Evolutionary conservation across 768 basidiomycete genomes (phyloP), one percentile per base, ranked within the genome.

Genomic region (Panaeolus cyanescens): DNA sequence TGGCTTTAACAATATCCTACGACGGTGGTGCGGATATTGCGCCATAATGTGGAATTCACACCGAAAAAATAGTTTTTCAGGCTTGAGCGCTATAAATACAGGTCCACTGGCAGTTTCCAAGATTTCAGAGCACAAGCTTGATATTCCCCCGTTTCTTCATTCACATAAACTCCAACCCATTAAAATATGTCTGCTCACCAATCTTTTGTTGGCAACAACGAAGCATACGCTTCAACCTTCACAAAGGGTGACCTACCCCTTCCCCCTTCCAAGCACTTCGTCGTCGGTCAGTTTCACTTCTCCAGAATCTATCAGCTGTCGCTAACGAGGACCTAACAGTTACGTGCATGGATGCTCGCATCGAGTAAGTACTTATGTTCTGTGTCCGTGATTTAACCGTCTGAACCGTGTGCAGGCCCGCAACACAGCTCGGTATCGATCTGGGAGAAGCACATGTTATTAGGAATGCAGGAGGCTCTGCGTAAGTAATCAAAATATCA

Each of bases 321-420:
- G 30, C 30, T 17, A 54, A 32, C 15, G 39, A 9, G 25, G 8
- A 33, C 4, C 32, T 32, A 25, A 19, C 56, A 86, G 84, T 87
- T 30, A 87, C 87, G 19, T 90, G 88, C 75, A 92, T 90, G 88
- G 89, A 90, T 70, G 87, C 88, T 55, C 85, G 89, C 56, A 77
- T 90, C 64, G 84, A 90, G 86, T 89, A 68, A 68, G 77, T 30
- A 17, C 3, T 25, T 5, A 61, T 58, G 31, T 31, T 7, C 7
- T n/a, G n/a, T 45, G 32, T 50, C 37, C 28, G 15, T 15, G 15
- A 5, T 50, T 9, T 13, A 15, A 30, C 30, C 2, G 45, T 28
- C 30, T 25, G 30, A 25, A 30, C 17, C 13, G 15, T 34, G 33
- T 13, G 9, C 66, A 88, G 86, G 67, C 84, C 85, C 30, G 83